Percentiles rank a stretch among this genome's conserved stretches.
Conservation (phyloP, 257 asterid species). For the Solanum chilense region DNA sequence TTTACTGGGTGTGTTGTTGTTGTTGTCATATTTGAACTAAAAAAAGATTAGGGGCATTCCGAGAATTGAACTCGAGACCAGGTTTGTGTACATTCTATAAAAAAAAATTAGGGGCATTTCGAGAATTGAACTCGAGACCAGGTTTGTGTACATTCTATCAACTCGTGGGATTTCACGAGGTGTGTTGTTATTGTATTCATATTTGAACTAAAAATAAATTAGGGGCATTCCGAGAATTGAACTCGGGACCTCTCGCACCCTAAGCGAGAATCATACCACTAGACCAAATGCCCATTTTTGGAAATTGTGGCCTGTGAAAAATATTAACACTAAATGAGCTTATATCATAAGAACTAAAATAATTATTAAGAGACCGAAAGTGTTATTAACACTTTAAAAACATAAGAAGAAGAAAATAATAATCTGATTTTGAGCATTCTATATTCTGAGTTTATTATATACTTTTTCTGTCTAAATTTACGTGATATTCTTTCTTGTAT, state of each 20-base stretch:
- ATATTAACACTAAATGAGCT: rapidly evolving
- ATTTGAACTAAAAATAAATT: not conserved
- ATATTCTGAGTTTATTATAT: not conserved
- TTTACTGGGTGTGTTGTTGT: too few relatives aligned
- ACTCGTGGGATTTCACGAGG: too few relatives aligned
- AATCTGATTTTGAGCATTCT: not conserved
- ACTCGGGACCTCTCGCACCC: slow-evolving; percentile 96
- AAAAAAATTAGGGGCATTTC: slow-evolving; percentile 35
- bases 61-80: too few relatives aligned
- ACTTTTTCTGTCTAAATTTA: not conserved
- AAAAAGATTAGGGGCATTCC: too few relatives aligned
- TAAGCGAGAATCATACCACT: slow-evolving; percentile 82
- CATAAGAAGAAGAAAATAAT: not conserved
- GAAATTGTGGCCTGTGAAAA: not conserved
- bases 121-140: slow-evolving; percentile 87
- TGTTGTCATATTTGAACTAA: too few relatives aligned
- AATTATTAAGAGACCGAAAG: not conserved
- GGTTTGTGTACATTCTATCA: too few relatives aligned
- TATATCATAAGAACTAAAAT: too few relatives aligned
- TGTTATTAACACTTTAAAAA: not conserved
- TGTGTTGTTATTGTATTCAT: too few relatives aligned
- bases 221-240: slow-evolving; percentile 90
- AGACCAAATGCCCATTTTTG: slow-evolving; percentile 55
- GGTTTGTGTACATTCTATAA: too few relatives aligned
- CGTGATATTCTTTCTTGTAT: too few relatives aligned